Evolutionary conservation across 1,139 yeast genomes (phyloP).

Genomic region (Hanseniaspora gamundiae): DNA sequence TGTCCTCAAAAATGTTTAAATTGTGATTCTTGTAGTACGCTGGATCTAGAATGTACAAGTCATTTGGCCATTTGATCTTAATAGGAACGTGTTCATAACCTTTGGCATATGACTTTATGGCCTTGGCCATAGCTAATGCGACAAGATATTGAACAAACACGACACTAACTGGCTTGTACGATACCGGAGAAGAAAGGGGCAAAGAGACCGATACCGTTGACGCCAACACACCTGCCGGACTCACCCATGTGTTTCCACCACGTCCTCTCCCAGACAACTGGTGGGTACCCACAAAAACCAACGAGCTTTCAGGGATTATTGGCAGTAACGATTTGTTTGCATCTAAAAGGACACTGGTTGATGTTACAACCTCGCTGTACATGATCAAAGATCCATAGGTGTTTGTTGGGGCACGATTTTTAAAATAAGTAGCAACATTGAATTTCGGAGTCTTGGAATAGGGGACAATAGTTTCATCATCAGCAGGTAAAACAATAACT

Average conservation of each 20-base stretch:
- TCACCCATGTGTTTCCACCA: constrained; percentile 91
- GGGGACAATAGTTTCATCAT: constrained; percentile 34
- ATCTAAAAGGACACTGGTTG: constrained; percentile 73
- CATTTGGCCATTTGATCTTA: constrained; percentile 94
- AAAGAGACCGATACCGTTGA: constrained; percentile 58
- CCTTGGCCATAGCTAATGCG: constrained; percentile 73
- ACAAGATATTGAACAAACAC: constrained; percentile 82
- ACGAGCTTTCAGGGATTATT: constrained; percentile 19
- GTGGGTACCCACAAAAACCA: constrained; percentile 47
- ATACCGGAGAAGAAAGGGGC: constrained; percentile 30
- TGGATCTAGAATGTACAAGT: constrained; percentile 65
- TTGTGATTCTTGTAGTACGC: constrained; percentile 29
- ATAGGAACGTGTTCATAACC: constrained; percentile 71
- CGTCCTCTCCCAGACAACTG: constrained; percentile 92
- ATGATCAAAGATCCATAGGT: constrained; percentile 51
- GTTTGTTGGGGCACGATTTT: constrained; percentile 30
- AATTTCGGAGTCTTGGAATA: constrained; percentile 43
- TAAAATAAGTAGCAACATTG: constrained; percentile 46
- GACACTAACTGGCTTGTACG: constrained; percentile 33
- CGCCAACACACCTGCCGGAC: constrained; percentile 86
- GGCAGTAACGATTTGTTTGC: constrained; percentile 47
- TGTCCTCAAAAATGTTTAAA: constrained; percentile 5
- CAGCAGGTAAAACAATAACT: constrained; percentile 29
- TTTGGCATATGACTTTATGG: constrained; percentile 51
- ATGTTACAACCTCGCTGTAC: constrained; percentile 83